Percentiles rank a stretch among this genome's conserved stretches.
Conservation (phyloP, 176 grass and related monocot genomes). For the sorghum (Sorghum bicolor) region Sorghum_bicolor_NCBIv3 NC_012870.2:51365001-51365500, state of each 20-base stretch:
- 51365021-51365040: background rate
- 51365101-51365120: constrained; percentile 84
- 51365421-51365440: background rate
- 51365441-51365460: no score
- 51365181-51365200: background rate
- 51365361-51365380: constrained; percentile 89
- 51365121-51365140: constrained; percentile 76
- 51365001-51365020: background rate
- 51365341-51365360: constrained; percentile 83
- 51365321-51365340: constrained; percentile 73
- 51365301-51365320: constrained; percentile 69
- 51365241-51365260: constrained; percentile 13
- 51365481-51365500: no score
- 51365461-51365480: no score
- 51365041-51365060: background rate
- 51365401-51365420: background rate
- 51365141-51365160: background rate
- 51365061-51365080: constrained; percentile 33
- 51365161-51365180: background rate
- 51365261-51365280: constrained; percentile 85
- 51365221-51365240: background rate
- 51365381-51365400: constrained; percentile 46
- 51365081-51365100: constrained; percentile 89
- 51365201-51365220: background rate
- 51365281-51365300: constrained; percentile 67